Evolutionary conservation across 805 yeast species (phyloP).

Genomic region (Scheffersomyces ergatensis): DNA sequence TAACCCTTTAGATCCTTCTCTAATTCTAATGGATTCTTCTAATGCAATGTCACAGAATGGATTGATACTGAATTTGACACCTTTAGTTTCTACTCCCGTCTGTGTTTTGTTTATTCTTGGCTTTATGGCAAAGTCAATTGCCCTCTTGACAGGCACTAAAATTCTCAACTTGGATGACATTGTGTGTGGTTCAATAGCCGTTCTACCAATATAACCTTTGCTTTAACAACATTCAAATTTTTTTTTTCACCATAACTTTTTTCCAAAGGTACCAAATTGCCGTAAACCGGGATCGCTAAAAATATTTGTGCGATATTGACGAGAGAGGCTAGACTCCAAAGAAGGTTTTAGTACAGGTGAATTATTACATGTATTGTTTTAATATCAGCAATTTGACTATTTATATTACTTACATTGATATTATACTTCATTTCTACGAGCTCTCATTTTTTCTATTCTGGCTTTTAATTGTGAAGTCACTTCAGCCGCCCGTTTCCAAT

Average conservation of each 20-base stretch:
- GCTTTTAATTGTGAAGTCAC: constrained; percentile 84
- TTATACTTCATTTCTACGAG: constrained; percentile 44
- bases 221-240: too few species aligned
- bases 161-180: constrained; percentile 60
- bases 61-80: constrained; percentile 88
- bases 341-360: background rate
- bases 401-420: constrained; percentile 9
- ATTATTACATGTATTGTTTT: too few species aligned
- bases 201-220: too few species aligned
- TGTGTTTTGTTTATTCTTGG: constrained; percentile 88
- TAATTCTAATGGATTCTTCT: constrained; percentile 86
- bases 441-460: constrained; percentile 86
- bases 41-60: constrained; percentile 98
- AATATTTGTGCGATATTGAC: too few species aligned
- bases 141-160: constrained; percentile 92
- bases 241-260: background rate
- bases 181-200: too few species aligned
- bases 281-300: background rate
- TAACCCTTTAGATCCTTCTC: constrained; percentile 57
- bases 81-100: constrained; percentile 82
- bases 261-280: too few species aligned
- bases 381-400: background rate
- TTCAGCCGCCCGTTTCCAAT: constrained; percentile 89
- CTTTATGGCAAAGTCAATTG: constrained; percentile 88
- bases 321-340: too few species aligned